These are phyloP conservation scores for Buddleja alternifolia DNA, from an alignment of 257 asterid genomes.

Conservation along the genomic window DNA sequence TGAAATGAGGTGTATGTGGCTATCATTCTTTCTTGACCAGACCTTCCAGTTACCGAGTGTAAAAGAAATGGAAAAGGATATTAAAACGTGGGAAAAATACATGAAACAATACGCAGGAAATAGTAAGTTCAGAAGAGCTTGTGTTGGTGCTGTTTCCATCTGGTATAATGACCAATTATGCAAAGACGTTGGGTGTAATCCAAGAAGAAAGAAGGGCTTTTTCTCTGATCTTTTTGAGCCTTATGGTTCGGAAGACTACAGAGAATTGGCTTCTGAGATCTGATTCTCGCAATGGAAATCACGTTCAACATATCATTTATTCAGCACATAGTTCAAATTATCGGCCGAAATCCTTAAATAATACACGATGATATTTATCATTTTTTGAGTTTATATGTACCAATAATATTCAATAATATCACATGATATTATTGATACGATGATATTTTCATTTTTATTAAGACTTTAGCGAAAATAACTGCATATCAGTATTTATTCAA, in stretches of 20 bases:
- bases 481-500: too few relatives aligned
- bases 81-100: conserved; percentile 43
- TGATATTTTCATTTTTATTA: too few relatives aligned
- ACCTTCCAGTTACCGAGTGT: conserved; percentile 42
- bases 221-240: conserved; percentile 50
- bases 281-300: too few relatives aligned
- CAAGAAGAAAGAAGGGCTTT: conserved; percentile 62
- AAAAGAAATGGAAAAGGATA: conserved; percentile 47
- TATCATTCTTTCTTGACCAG: conserved; percentile 34
- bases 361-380: too few relatives aligned
- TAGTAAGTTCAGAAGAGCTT: conserved; percentile 37
- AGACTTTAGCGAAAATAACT: too few relatives aligned
- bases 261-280: conserved; percentile 16
- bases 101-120: conserved; percentile 47
- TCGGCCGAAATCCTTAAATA: too few relatives aligned
- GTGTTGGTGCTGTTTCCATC: conserved; percentile 45
- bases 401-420: too few relatives aligned
- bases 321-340: too few relatives aligned
- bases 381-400: too few relatives aligned
- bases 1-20: conserved; percentile 53
- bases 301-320: too few relatives aligned
- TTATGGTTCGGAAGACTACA: conserved; percentile 53
- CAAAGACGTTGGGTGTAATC: conserved; percentile 59
- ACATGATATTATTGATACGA: too few relatives aligned
- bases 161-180: conserved; percentile 73